phyloP scores from a whole-genome alignment of 2,329 filamentous ascomycete species.

The Verticillium klebahnii region DNA sequence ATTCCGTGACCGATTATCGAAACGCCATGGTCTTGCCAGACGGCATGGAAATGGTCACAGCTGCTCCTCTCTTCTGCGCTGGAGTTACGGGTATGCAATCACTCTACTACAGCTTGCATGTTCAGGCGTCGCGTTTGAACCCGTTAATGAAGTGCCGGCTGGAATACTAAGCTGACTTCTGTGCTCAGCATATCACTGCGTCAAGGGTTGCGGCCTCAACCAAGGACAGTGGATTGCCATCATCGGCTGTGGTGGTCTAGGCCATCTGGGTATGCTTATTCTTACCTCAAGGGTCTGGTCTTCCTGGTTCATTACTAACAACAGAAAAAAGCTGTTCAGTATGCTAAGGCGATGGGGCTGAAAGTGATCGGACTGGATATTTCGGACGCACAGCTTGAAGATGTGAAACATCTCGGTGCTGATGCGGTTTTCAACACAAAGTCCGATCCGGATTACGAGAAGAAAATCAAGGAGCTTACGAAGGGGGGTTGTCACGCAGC shows the following conservation, averaged over 20 bases:
- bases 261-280: conserved; percentile 33
- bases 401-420: conserved; percentile 32
- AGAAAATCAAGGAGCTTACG: conserved; percentile 34
- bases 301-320: background rate
- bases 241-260: conserved; percentile 39
- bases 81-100: conserved; percentile 31
- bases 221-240: conserved; percentile 34
- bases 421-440: conserved; percentile 35
- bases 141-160: background rate
- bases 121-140: background rate
- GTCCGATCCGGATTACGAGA: conserved; percentile 27
- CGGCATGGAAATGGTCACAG: conserved; percentile 23
- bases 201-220: conserved; percentile 29
- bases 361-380: conserved; percentile 38
- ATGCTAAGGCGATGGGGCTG: conserved; percentile 39
- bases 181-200: conserved; percentile 28
- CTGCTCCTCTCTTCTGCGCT: conserved; percentile 43
- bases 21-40: conserved; percentile 35
- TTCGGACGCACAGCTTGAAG: conserved; percentile 33
- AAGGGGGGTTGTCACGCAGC: conserved; percentile 34
- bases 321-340: conserved; percentile 21
- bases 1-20: conserved; percentile 38
- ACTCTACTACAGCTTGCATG: background rate
- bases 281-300: background rate
- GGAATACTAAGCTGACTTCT: background rate